Percentiles rank a stretch among this genome's conserved stretches.
These are phyloP conservation scores for Hypoxylon rubiginosum DNA, from an alignment of 2,329 filamentous ascomycete species.

Conservation along the genomic window DNA sequence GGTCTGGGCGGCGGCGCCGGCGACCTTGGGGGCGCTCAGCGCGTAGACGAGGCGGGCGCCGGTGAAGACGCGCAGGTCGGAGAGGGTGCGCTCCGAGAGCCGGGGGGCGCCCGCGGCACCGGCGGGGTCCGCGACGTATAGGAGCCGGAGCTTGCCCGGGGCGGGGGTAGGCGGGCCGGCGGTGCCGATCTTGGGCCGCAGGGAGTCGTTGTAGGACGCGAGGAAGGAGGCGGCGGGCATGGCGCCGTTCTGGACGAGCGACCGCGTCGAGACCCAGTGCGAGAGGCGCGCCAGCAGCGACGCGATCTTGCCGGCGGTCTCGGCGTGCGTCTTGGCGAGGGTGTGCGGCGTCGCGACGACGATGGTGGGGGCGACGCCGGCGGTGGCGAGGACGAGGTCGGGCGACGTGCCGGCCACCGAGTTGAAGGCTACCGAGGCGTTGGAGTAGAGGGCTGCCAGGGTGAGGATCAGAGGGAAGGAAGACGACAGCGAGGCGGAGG, in stretches of 20 bases:
- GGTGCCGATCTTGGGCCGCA: conserved; percentile 70
- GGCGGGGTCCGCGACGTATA: conserved; percentile 82
- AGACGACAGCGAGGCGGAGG: conserved; percentile 83
- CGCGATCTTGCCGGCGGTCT: conserved; percentile 68
- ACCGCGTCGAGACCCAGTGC: conserved; percentile 78
- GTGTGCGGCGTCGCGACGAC: conserved; percentile 83
- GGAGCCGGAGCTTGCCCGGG: conserved; percentile 81
- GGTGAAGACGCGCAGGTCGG: conserved; percentile 85
- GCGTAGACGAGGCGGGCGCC: conserved; percentile 87
- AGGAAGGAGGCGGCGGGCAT: conserved; percentile 77
- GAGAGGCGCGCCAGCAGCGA: conserved; percentile 75
- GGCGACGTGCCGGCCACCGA: conserved; percentile 82
- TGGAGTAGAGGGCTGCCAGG: conserved; percentile 85
- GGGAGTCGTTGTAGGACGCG: conserved; percentile 71
- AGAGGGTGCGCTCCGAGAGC: conserved; percentile 77
- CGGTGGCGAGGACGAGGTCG: conserved; percentile 79
- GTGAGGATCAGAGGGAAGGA: conserved; percentile 85
- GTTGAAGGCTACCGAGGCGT: conserved; percentile 88
- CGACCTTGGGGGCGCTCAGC: conserved; percentile 84
- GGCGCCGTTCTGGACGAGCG: conserved; percentile 76
- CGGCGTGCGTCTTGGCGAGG: conserved; percentile 75
- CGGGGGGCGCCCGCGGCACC: conserved; percentile 72
- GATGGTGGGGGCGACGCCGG: conserved; percentile 83
- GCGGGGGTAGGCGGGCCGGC: no score
- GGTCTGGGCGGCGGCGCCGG: conserved; percentile 89